Evolutionary conservation across 345 rosid genomes (phyloP).

Genomic region (Rhodamnia argentea): DNA sequence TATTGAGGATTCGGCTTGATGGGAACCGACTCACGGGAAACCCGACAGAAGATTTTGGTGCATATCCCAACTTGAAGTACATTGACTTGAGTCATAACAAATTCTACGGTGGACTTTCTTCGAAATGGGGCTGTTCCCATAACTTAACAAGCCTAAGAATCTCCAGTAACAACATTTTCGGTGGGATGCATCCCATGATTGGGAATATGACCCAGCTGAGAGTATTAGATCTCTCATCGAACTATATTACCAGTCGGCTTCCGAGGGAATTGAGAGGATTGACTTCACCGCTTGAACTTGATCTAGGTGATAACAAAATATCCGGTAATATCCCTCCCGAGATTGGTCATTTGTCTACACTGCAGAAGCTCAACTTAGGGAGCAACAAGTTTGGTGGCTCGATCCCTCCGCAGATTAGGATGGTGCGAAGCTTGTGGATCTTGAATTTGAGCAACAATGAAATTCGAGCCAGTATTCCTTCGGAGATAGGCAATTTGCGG

Average conservation of each 20-base stretch:
- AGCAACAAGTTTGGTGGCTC: neutral
- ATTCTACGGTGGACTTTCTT: neutral
- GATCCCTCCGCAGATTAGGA: neutral
- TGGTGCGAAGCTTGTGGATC: neutral
- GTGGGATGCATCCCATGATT: neutral
- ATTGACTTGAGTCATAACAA: neutral
- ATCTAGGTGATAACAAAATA: conserved; percentile 3
- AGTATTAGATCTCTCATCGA: neutral
- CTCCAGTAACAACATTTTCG: neutral
- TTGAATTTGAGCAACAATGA: conserved; percentile 11
- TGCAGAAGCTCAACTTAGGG: neutral
- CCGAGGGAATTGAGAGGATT: neutral
- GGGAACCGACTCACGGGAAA: conserved; percentile 20
- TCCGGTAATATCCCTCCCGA: conserved; percentile 14
- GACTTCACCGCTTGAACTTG: neutral
- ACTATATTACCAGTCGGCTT: neutral
- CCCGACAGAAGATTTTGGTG: neutral
- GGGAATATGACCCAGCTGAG: neutral
- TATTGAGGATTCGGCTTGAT: conserved; percentile 3
- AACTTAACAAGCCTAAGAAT: neutral
- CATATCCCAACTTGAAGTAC: neutral
- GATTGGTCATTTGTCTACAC: conserved; percentile 3
- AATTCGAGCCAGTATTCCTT: neutral
- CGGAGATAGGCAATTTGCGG: neutral
- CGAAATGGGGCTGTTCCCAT: neutral